Evolutionary conservation across 495 filamentous ascomycete species (phyloP).

Genomic region (Elasticomyces elasticus): DNA sequence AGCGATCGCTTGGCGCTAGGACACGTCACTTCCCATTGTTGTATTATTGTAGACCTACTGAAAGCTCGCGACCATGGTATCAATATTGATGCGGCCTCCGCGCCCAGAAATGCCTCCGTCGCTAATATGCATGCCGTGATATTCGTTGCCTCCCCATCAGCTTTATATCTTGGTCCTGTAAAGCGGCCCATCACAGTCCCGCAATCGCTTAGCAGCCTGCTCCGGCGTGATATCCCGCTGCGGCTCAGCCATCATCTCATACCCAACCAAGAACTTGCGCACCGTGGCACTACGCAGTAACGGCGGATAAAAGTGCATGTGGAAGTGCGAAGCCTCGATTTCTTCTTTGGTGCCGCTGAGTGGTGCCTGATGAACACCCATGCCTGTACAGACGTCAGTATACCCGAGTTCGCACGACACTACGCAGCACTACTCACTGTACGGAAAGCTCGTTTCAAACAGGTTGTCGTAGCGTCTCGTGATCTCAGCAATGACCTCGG

Average conservation of each 20-base stretch:
- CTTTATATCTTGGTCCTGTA: slow-evolving; percentile 58
- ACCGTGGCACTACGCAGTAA: slow-evolving; percentile 87
- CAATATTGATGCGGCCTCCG: too few relatives aligned
- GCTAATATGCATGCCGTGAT: not conserved
- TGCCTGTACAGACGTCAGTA: slow-evolving; percentile 28
- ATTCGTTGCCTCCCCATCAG: not conserved
- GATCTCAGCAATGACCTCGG: slow-evolving; percentile 75
- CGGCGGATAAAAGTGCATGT: slow-evolving; percentile 96
- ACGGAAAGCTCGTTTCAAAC: slow-evolving; percentile 93
- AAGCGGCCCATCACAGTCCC: slow-evolving; percentile 65
- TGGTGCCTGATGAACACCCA: slow-evolving; percentile 89
- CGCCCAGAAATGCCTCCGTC: not conserved
- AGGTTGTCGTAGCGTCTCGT: slow-evolving; percentile 91
- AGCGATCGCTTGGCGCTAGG: not conserved
- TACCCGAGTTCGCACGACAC: not conserved
- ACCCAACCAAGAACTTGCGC: slow-evolving; percentile 90
- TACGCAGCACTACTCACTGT: slow-evolving; percentile 46
- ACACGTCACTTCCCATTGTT: not conserved
- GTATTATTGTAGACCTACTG: not conserved
- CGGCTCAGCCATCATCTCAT: slow-evolving; percentile 91
- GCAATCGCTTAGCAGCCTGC: slow-evolving; percentile 73
- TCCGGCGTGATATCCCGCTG: slow-evolving; percentile 97
- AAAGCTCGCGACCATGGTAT: too few relatives aligned
- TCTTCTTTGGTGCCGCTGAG: slow-evolving; percentile 77
- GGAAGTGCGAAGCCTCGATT: slow-evolving; percentile 76